Evolutionary conservation across 2,329 filamentous ascomycete genomes (phyloP).

Genomic region (Trichoderma sp.): DNA sequence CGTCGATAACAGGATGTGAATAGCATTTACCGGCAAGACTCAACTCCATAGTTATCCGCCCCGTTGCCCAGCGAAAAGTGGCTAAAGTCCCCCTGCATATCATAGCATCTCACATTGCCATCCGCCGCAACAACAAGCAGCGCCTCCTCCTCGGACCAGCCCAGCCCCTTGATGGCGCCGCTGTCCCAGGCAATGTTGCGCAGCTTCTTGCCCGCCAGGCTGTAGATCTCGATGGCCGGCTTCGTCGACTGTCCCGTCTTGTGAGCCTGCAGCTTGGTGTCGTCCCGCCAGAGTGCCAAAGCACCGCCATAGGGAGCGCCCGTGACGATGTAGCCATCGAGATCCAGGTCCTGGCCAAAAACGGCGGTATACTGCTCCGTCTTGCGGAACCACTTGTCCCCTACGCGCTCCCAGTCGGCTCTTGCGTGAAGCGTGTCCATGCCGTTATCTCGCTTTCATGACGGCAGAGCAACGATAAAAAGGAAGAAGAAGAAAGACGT

Average conservation of each 20-base stretch:
- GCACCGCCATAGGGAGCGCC: constrained; percentile 93
- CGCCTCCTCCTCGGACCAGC: constrained; percentile 96
- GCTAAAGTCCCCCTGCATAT: constrained; percentile 91
- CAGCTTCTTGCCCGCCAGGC: constrained; percentile 85
- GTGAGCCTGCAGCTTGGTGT: constrained; percentile 78
- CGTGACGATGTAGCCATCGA: constrained; percentile 90
- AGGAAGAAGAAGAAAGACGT: not conserved
- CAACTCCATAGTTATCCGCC: constrained; percentile 83
- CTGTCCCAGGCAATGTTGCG: constrained; percentile 89
- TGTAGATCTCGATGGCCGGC: constrained; percentile 91
- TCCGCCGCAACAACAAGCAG: constrained; percentile 86
- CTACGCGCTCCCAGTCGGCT: constrained; percentile 91
- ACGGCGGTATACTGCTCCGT: constrained; percentile 88
- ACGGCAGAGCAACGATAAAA: constrained; percentile 19
- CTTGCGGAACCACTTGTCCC: constrained; percentile 93
- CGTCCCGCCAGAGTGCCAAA: constrained; percentile 89
- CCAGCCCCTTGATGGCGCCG: constrained; percentile 80
- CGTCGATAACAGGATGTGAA: too few species aligned
- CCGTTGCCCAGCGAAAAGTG: constrained; percentile 91
- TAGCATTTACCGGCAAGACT: constrained; percentile 65
- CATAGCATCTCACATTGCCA: constrained; percentile 86
- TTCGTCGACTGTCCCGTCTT: constrained; percentile 71
- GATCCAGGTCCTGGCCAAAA: constrained; percentile 89
- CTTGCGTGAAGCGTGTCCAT: constrained; percentile 67
- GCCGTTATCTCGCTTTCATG: constrained; percentile 35